These are phyloP conservation scores for Neurospora sp. DNA, from an alignment of 495 filamentous ascomycete species.

Conservation along the genomic window DNA sequence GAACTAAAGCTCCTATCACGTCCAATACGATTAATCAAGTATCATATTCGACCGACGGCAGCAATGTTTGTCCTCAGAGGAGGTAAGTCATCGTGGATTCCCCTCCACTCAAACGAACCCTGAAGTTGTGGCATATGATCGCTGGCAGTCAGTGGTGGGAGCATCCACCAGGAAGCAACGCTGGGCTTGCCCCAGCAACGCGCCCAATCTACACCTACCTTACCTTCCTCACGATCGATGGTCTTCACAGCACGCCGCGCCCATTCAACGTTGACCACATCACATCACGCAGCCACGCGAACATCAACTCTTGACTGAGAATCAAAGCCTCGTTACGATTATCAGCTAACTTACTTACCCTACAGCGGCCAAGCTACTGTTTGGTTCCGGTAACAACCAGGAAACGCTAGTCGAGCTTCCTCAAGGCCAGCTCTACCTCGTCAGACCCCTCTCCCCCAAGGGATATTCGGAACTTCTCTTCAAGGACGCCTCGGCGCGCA, in stretches of 20 bases:
- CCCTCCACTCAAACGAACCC: not conserved
- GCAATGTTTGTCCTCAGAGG: constrained; percentile 28
- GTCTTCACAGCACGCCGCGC: not conserved
- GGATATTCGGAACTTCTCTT: constrained; percentile 98
- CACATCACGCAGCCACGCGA: not conserved
- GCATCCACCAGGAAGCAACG: not conserved
- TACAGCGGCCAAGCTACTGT: constrained; percentile 81
- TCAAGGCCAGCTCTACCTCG: constrained; percentile 93
- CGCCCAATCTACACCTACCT: not conserved
- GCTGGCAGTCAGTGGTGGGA: not conserved
- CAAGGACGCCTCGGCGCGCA: constrained; percentile 87
- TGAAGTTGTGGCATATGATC: not conserved
- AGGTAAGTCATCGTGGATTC: constrained; percentile 12
- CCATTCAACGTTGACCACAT: not conserved
- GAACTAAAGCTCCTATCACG: not conserved
- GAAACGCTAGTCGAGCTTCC: constrained; percentile 90
- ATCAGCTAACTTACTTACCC: constrained; percentile 9
- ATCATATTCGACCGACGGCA: not conserved
- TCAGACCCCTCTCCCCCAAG: constrained; percentile 88
- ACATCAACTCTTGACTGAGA: not conserved
- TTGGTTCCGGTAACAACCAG: constrained; percentile 70
- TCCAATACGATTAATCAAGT: not conserved
- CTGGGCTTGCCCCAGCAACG: not conserved
- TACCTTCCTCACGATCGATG: not conserved
- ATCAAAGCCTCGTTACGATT: not conserved